Percentiles rank a stretch among this genome's conserved stretches.
Evolutionary conservation across 2,329 filamentous ascomycete species (phyloP).

Genomic region (Ophiostoma pallidulum): DNA sequence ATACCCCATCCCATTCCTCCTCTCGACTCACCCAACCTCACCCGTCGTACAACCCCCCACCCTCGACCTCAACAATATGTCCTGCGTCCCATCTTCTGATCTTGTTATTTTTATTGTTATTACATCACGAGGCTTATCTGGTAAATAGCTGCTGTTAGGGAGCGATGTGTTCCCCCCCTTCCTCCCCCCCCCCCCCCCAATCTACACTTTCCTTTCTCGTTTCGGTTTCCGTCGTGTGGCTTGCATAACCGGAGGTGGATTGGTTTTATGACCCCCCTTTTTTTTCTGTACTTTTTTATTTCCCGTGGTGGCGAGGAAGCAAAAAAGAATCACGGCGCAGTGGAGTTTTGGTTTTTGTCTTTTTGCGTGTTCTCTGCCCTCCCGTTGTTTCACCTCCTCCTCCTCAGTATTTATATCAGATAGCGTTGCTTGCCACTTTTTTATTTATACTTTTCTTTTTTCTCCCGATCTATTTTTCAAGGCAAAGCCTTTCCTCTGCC

Average conservation of each 20-base stretch:
- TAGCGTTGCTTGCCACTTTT: neutral
- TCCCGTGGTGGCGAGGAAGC: neutral
- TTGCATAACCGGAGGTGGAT: conserved; percentile 9
- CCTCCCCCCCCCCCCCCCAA: neutral
- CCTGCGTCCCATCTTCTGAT: neutral
- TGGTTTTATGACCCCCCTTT: conserved; percentile 1
- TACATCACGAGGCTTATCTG: neutral
- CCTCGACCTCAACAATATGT: too few relatives aligned
- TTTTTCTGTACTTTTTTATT: neutral
- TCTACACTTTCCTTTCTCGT: neutral
- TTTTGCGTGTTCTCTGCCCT: neutral
- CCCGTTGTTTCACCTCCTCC: neutral
- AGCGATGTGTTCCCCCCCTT: neutral
- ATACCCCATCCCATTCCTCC: too few relatives aligned
- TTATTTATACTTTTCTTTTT: neutral
- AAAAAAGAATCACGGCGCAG: neutral
- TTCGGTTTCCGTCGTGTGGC: neutral
- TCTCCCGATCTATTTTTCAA: too few relatives aligned
- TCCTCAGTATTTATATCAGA: neutral
- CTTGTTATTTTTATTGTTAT: neutral
- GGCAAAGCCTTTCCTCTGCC: too few relatives aligned
- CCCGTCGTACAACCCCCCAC: too few relatives aligned
- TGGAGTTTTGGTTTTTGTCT: neutral
- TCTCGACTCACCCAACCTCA: too few relatives aligned
- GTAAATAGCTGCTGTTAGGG: neutral